Evolutionary conservation across 495 filamentous ascomycete genomes (phyloP).

Genomic region (Penicillium antarcticum): DNA sequence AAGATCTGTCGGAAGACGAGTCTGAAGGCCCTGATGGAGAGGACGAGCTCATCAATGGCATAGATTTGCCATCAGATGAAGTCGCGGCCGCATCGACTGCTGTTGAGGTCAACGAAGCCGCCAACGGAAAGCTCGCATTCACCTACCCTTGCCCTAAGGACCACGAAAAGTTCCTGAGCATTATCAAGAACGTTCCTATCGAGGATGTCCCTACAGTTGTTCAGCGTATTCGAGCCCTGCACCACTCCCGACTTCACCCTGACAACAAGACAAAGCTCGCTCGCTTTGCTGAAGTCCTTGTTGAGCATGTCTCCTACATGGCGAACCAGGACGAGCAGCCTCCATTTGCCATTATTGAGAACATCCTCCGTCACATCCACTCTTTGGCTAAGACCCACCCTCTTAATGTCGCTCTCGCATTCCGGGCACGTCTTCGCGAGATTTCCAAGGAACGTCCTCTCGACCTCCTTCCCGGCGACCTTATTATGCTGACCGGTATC

Average conservation of each 20-base stretch:
- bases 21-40: constrained; percentile 45
- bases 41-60: constrained; percentile 44
- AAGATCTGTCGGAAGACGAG: constrained; percentile 46
- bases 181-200: constrained; percentile 54
- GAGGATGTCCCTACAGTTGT: constrained; percentile 73
- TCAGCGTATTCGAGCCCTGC: constrained; percentile 80
- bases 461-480: constrained; percentile 65
- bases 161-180: constrained; percentile 67
- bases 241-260: constrained; percentile 80
- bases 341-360: constrained; percentile 61
- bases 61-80: constrained; percentile 25
- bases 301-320: constrained; percentile 73
- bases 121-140: constrained; percentile 60
- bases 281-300: constrained; percentile 68
- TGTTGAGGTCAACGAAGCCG: constrained; percentile 29
- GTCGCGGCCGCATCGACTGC: constrained; percentile 22
- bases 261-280: constrained; percentile 82
- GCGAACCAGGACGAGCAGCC: constrained; percentile 48
- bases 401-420: constrained; percentile 69
- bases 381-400: constrained; percentile 83
- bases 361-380: constrained; percentile 74
- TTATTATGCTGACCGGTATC: constrained; percentile 78
- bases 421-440: constrained; percentile 66
- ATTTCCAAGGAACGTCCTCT: constrained; percentile 59
- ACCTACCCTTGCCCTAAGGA: constrained; percentile 80